A percentile compares a stretch with the other conserved stretches of the same genome.
These are phyloP conservation scores for Cardamine chenopodiifolia DNA, from an alignment of 345 rosid species.

Conservation along the genomic window DNA sequence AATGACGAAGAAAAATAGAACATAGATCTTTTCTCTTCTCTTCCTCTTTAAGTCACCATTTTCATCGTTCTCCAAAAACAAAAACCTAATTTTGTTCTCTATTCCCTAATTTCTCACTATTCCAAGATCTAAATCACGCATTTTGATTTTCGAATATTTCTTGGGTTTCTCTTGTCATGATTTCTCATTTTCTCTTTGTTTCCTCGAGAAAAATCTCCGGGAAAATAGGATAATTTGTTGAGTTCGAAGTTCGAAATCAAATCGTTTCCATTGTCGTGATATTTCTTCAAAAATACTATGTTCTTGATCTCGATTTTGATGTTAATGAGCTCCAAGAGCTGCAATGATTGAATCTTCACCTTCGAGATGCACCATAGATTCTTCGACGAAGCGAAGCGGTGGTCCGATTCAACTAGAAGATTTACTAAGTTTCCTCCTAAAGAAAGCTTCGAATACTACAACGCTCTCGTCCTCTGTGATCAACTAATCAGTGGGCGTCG, in stretches of 20 bases:
- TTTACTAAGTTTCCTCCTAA: constrained; percentile 59
- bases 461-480: constrained; percentile 66
- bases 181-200: constrained; percentile 28
- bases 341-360: constrained; percentile 64
- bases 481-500: constrained; percentile 58
- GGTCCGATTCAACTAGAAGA: constrained; percentile 50
- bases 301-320: constrained; percentile 46
- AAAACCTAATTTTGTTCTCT: constrained; percentile 26
- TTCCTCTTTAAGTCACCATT: constrained; percentile 1
- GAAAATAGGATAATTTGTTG: constrained; percentile 33
- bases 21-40: constrained; percentile 27
- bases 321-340: constrained; percentile 37
- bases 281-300: constrained; percentile 39
- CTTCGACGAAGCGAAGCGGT: constrained; percentile 63
- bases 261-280: constrained; percentile 39
- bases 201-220: constrained; percentile 34
- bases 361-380: constrained; percentile 84
- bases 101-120: background rate
- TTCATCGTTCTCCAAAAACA: constrained; percentile 9
- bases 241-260: background rate
- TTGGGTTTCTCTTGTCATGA: constrained; percentile 7
- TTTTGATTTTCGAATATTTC: background rate
- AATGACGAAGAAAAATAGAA: constrained; percentile 26
- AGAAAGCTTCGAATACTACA: constrained; percentile 71
- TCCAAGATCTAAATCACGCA: constrained; percentile 24